phyloP scores from a whole-genome alignment of 2,329 filamentous ascomycete genomes.

The Neoarthrinium moseri region DNA sequence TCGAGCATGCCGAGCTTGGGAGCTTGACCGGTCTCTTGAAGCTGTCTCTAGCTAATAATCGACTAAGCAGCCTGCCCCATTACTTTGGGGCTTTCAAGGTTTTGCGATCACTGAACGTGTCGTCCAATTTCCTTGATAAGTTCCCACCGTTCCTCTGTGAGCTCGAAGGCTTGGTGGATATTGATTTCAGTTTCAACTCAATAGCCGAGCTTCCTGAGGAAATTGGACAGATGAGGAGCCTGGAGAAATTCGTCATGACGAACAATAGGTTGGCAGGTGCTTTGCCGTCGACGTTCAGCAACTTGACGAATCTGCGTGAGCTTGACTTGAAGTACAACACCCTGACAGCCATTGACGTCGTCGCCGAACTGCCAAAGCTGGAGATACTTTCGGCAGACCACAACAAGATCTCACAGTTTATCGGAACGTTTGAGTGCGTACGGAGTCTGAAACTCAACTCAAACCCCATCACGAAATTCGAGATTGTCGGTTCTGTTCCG shows the following conservation, averaged over 20 bases:
- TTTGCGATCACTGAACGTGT: constrained; percentile 83
- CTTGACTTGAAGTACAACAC: constrained; percentile 93
- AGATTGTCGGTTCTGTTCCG: constrained; percentile 72
- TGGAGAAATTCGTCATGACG: constrained; percentile 91
- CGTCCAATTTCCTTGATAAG: constrained; percentile 84
- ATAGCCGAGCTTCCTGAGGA: constrained; percentile 75
- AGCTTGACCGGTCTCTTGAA: constrained; percentile 76
- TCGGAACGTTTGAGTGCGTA: constrained; percentile 82
- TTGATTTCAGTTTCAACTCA: constrained; percentile 95
- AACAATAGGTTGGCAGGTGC: constrained; percentile 84
- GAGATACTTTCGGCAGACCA: constrained; percentile 90
- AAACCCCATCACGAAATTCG: constrained; percentile 92
- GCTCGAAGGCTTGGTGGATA: constrained; percentile 79
- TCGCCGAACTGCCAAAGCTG: constrained; percentile 79
- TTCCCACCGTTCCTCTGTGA: constrained; percentile 86
- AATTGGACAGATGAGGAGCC: constrained; percentile 73
- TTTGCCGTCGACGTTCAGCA: constrained; percentile 70
- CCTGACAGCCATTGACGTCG: constrained; percentile 83
- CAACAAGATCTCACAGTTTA: constrained; percentile 87
- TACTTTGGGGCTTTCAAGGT: constrained; percentile 81
- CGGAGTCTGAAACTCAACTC: constrained; percentile 87
- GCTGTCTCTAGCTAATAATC: constrained; percentile 92
- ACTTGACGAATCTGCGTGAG: constrained; percentile 79
- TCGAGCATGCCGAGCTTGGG: constrained; percentile 82
- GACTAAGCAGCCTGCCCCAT: constrained; percentile 71